A percentile compares a stretch with the other conserved stretches of the same genome.
Conservation (phyloP, 306 rosid species). For the Comarum palustre region DNA sequence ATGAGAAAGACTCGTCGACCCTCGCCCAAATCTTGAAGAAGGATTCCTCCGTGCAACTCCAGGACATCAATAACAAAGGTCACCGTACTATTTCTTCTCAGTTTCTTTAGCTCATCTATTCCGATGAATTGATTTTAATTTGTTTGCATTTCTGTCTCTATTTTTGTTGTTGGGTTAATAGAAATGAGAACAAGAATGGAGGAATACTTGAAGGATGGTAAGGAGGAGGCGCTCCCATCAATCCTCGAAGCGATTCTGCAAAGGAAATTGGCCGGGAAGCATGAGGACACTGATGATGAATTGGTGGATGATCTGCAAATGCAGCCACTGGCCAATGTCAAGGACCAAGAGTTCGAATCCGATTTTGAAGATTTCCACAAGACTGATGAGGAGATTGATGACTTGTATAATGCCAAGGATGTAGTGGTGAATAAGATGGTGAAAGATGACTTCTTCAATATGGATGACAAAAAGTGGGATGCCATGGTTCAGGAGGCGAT, state of each 20-base stretch:
- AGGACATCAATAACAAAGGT: constrained; percentile 66
- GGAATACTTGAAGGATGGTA: constrained; percentile 58
- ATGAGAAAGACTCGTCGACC: not conserved
- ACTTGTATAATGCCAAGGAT: constrained; percentile 60
- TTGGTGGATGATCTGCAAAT: constrained; percentile 44
- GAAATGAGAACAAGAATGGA: constrained; percentile 59
- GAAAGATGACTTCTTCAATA: constrained; percentile 42
- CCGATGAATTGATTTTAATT: no score
- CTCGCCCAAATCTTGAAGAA: constrained; percentile 17
- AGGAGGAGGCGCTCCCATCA: constrained; percentile 57
- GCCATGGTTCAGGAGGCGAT: constrained; percentile 37
- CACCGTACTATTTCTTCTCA: not conserved
- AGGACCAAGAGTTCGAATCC: constrained; percentile 42
- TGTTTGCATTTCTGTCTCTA: not conserved
- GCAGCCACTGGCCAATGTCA: constrained; percentile 50
- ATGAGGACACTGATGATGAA: constrained; percentile 82
- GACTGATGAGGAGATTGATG: constrained; percentile 72
- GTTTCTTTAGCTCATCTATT: not conserved
- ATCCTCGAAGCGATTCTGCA: constrained; percentile 65
- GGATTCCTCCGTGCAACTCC: constrained; percentile 11
- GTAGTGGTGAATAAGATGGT: constrained; percentile 46
- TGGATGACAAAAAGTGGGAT: constrained; percentile 46
- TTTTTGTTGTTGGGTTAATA: constrained; percentile 21
- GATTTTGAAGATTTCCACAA: constrained; percentile 54
- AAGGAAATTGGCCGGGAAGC: constrained; percentile 60